phyloP scores from a whole-genome alignment of 2,329 filamentous ascomycete species.

The Ilyonectria destructans region DNA sequence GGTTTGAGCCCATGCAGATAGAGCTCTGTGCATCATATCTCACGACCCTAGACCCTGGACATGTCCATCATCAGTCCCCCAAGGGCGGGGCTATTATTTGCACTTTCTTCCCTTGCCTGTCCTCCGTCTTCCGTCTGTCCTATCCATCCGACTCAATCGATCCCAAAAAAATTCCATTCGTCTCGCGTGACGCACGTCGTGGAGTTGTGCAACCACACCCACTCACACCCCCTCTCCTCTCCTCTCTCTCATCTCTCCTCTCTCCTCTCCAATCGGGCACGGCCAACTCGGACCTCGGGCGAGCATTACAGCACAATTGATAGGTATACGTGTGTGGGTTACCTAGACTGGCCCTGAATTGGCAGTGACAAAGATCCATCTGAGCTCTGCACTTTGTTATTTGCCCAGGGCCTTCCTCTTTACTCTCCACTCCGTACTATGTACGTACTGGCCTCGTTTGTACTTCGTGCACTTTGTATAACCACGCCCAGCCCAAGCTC shows the following conservation, averaged over 20 bases:
- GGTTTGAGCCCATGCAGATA: neutral
- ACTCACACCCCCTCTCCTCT: neutral
- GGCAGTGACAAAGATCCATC: neutral
- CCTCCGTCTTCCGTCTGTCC: neutral
- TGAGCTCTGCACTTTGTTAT: neutral
- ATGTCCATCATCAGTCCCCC: neutral
- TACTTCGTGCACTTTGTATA: neutral
- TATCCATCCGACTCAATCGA: neutral
- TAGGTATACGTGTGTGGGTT: neutral
- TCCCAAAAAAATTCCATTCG: neutral
- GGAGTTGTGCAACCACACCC: slow-evolving; percentile 6
- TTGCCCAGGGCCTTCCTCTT: neutral
- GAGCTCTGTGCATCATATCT: neutral
- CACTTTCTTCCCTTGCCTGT: neutral
- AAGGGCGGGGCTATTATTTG: neutral
- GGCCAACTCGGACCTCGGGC: neutral
- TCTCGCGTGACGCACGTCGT: slow-evolving; percentile 12
- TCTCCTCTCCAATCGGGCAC: neutral
- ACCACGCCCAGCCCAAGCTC: neutral
- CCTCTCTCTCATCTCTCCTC: neutral
- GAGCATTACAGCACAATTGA: neutral
- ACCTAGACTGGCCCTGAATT: neutral
- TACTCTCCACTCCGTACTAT: neutral
- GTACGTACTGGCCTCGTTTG: neutral
- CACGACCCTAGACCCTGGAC: neutral